Evolutionary conservation across 805 yeast genomes (phyloP).

Genomic region (Candida jianshihensis): DNA sequence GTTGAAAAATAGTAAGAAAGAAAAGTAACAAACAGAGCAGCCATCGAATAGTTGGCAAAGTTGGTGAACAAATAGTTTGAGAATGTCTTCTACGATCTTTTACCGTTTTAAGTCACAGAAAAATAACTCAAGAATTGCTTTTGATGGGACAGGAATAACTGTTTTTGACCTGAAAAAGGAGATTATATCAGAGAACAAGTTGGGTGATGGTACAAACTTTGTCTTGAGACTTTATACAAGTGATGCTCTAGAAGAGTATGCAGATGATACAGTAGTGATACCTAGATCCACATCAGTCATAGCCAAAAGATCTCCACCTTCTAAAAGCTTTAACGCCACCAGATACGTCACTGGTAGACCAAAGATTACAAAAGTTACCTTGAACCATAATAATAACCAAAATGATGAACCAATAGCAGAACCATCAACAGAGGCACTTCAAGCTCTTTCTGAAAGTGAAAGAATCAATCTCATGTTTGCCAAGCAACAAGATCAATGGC

Average conservation of each 20-base stretch:
- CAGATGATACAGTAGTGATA: slow-evolving; percentile 85
- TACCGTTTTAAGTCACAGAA: slow-evolving; percentile 83
- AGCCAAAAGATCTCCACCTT: slow-evolving; percentile 73
- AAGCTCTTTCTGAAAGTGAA: slow-evolving; percentile 70
- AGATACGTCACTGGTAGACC: slow-evolving; percentile 74
- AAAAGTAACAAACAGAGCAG: too few relatives aligned
- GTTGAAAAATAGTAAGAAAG: too few relatives aligned
- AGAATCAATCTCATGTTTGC: slow-evolving; percentile 86
- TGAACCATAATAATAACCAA: slow-evolving; percentile 7
- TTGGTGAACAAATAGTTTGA: too few relatives aligned
- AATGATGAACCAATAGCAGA: slow-evolving; percentile 7
- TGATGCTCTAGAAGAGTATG: slow-evolving; percentile 67
- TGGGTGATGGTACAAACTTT: slow-evolving; percentile 81
- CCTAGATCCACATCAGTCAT: slow-evolving; percentile 83
- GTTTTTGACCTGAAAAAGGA: slow-evolving; percentile 93
- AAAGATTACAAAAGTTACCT: slow-evolving; percentile 31
- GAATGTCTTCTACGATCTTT: slow-evolving; percentile 83
- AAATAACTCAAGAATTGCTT: slow-evolving; percentile 67
- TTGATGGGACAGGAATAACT: slow-evolving; percentile 95
- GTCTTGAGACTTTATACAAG: slow-evolving; percentile 68
- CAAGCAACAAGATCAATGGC: slow-evolving; percentile 92
- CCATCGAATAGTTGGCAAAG: too few relatives aligned
- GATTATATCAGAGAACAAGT: slow-evolving; percentile 70
- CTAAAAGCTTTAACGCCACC: slow-evolving; percentile 43
- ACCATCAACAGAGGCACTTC: slow-evolving; percentile 25